Evolutionary conservation across 108 stramenopile genomes (phyloP), one percentile per base, ranked within the genome.

Genomic region (Nitzschia sp.): DNA sequence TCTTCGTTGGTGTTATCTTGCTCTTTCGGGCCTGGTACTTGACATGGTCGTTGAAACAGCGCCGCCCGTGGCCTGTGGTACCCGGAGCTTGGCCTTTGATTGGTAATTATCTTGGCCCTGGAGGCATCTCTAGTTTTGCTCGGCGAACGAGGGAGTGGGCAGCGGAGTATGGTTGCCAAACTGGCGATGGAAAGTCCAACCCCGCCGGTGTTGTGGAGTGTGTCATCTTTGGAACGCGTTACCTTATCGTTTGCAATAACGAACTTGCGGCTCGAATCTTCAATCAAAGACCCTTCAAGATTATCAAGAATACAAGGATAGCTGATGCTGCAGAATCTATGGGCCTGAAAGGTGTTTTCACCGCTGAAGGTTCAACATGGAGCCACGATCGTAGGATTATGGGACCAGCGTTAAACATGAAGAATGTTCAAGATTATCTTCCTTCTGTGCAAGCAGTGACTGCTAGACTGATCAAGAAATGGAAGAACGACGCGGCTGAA

Each of bases 321-420:
- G 29, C 23, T 19, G 57, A 0, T 4, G 57, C 66, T 28, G 0
- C 61, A 30, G 27, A 26, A 42, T 9, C 9, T 42, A 13, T 42
- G 6, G 38, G 38, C 13, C 9, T 13, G 6, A 13, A 66, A n/a
- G 77, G 77, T 18, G 23, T 78, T 15, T 78, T 78, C 32, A 18
- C 56, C 36, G 70, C 77, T 19, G 66, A 72, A 27, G 77, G 77
- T 47, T 32, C 54, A 0, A 32, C 8, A 8, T 78, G 77, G 77
- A 42, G 53, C 29, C 53, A 67, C 3, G 77, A 78, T 31, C 71
- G 66, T 9, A 47, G 67, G 1, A 19, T 72, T 33, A 56, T 78
- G 25, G 70, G 33, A 18, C 71, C 77, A 18, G 63, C 71, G 1
- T 46, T 72, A 31, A 78, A 72, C 54, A 53, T 24, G 30, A 72